These are phyloP conservation scores for Diaporthe longicolla DNA, from an alignment of 2,329 filamentous ascomycete genomes.

Conservation along the genomic window DNA sequence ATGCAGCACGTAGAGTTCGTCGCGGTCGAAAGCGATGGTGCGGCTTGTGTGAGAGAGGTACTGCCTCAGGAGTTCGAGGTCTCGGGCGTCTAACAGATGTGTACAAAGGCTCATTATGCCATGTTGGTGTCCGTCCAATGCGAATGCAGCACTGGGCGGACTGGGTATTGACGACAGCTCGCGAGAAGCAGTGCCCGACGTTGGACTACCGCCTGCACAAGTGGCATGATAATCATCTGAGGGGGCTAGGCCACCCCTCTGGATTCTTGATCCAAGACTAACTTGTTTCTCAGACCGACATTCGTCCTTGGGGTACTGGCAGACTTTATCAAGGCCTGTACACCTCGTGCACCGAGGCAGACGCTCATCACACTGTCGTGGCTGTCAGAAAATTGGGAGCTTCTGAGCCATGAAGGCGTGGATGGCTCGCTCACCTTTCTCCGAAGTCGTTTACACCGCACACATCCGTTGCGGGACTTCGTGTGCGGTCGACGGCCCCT, in stretches of 20 bases:
- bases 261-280: background rate
- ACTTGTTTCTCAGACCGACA: background rate
- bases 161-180: background rate
- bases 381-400: conserved; percentile 3
- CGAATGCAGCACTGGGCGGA: background rate
- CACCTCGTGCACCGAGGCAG: conserved; percentile 66
- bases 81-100: conserved; percentile 41
- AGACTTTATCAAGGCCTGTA: conserved; percentile 60
- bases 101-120: background rate
- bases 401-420: background rate
- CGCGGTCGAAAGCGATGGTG: conserved; percentile 52
- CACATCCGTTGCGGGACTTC: conserved; percentile 33
- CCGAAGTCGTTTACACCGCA: conserved; percentile 33
- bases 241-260: no score
- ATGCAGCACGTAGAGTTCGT: conserved; percentile 57
- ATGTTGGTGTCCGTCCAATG: background rate
- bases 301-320: conserved; percentile 58
- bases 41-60: conserved; percentile 59
- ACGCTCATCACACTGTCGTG: conserved; percentile 57
- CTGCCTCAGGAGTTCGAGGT: conserved; percentile 56
- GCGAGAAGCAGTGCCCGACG: background rate
- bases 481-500: conserved; percentile 32
- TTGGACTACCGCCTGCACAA: background rate
- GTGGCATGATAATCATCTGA: background rate
- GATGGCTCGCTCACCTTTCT: conserved; percentile 29